A percentile compares a stretch with the other conserved stretches of the same genome.
Evolutionary conservation across 2,329 filamentous ascomycete species (phyloP).

Genomic region (Ilyonectria mors-panacis): DNA sequence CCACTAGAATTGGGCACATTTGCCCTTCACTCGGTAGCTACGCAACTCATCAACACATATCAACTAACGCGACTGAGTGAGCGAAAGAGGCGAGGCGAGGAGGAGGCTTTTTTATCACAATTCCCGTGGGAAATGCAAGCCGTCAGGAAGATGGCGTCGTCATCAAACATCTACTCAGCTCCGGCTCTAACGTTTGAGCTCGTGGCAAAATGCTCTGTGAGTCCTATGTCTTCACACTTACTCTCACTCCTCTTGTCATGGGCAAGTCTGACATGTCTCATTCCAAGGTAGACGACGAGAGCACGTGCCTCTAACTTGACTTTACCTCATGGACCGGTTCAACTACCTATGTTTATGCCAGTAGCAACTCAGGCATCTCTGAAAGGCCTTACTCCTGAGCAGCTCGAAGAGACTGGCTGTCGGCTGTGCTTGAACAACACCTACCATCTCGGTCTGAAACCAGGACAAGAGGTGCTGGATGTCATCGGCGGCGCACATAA

Average conservation of each 20-base stretch:
- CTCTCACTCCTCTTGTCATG: conserved; percentile 24
- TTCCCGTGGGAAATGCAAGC: conserved; percentile 48
- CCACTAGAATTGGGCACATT: conserved; percentile 41
- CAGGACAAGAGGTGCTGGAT: conserved; percentile 90
- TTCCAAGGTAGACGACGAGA: conserved; percentile 82
- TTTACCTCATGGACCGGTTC: conserved; percentile 91
- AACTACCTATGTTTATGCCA: conserved; percentile 97
- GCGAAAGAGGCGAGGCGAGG: conserved; percentile 27
- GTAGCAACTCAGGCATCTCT: conserved; percentile 97
- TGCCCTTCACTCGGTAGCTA: conserved; percentile 18
- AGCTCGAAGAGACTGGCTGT: conserved; percentile 91
- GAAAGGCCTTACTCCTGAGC: conserved; percentile 93
- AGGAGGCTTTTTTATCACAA: conserved; percentile 11
- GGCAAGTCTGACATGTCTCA: conserved; percentile 36
- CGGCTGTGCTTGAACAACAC: conserved; percentile 97
- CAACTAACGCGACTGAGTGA: conserved; percentile 22
- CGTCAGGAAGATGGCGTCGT: conserved; percentile 63
- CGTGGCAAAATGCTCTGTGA: conserved; percentile 84
- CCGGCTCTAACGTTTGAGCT: conserved; percentile 85
- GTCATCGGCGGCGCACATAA: conserved; percentile 93
- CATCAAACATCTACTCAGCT: conserved; percentile 65
- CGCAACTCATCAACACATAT: conserved; percentile 25
- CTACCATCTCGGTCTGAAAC: conserved; percentile 95
- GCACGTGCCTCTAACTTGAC: conserved; percentile 90
- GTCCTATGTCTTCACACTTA: conserved; percentile 48